Percentiles rank a stretch among this genome's conserved stretches.
These are phyloP conservation scores for Anastatica hierochuntica DNA, from an alignment of 345 rosid species.

Conservation along the genomic window DNA sequence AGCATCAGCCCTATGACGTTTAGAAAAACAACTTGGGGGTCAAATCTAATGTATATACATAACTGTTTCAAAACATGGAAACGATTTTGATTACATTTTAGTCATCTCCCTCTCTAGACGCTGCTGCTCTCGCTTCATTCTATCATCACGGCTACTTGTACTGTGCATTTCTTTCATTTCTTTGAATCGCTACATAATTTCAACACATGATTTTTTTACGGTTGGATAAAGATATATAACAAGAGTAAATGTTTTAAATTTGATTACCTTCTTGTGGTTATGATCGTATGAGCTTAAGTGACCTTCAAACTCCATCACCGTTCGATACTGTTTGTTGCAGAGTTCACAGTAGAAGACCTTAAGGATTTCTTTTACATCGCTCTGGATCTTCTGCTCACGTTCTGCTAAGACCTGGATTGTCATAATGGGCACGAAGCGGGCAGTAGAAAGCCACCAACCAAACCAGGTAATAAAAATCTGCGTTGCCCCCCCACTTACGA, in stretches of 20 bases:
- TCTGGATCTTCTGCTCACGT: conserved; percentile 97
- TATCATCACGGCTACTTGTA: conserved; percentile 77
- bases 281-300: conserved; percentile 97
- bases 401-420: conserved; percentile 99
- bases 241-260: background rate
- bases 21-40: background rate
- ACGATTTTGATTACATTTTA: conserved; percentile 47
- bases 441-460: conserved; percentile 97
- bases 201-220: background rate
- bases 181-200: conserved; percentile 65
- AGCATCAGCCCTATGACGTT: conserved; percentile 64
- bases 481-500: conserved; percentile 47
- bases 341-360: conserved; percentile 92
- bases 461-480: conserved; percentile 98
- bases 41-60: background rate
- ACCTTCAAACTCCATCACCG: conserved; percentile 93
- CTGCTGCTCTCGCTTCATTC: conserved; percentile 80
- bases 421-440: conserved; percentile 99
- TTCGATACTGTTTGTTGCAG: conserved; percentile 93
- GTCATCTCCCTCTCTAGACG: conserved; percentile 92
- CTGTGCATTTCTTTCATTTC: conserved; percentile 96
- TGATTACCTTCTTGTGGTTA: conserved; percentile 87
- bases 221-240: background rate
- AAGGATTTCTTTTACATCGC: conserved; percentile 83
- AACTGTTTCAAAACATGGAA: background rate